Evolutionary conservation across 208 protist genomes (phyloP).

Genomic region (Trichomonas tenax): DNA sequence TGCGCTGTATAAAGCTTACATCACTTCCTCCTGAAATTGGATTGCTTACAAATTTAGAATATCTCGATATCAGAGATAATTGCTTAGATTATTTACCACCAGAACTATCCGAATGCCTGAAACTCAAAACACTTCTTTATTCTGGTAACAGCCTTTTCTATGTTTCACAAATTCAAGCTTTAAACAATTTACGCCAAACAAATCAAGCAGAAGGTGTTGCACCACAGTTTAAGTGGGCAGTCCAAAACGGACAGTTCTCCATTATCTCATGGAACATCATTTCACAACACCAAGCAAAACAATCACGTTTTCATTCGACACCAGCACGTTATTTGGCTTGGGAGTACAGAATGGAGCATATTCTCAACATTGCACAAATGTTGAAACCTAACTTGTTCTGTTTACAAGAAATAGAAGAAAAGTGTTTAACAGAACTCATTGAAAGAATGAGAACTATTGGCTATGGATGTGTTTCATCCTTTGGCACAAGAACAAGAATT

Average conservation of each 20-base stretch:
- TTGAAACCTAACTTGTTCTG: background rate
- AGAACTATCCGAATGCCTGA: background rate
- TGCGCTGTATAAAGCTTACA: background rate
- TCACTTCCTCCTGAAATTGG: background rate
- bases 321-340: background rate
- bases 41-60: background rate
- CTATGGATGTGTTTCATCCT: background rate
- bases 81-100: background rate
- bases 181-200: background rate
- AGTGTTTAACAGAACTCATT: background rate
- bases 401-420: conserved; percentile 13
- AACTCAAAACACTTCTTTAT: background rate
- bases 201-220: background rate
- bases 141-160: background rate
- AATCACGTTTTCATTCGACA: background rate
- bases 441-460: background rate
- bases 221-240: background rate
- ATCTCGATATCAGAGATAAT: background rate
- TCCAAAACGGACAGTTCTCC: background rate
- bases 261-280: background rate
- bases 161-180: background rate
- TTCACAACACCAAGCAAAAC: background rate
- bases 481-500: background rate
- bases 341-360: background rate
- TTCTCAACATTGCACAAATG: background rate